Percentiles rank a stretch among this genome's conserved stretches.
phyloP scores from a whole-genome alignment of 495 filamentous ascomycete genomes.

The Apodospora peruviana region DNA sequence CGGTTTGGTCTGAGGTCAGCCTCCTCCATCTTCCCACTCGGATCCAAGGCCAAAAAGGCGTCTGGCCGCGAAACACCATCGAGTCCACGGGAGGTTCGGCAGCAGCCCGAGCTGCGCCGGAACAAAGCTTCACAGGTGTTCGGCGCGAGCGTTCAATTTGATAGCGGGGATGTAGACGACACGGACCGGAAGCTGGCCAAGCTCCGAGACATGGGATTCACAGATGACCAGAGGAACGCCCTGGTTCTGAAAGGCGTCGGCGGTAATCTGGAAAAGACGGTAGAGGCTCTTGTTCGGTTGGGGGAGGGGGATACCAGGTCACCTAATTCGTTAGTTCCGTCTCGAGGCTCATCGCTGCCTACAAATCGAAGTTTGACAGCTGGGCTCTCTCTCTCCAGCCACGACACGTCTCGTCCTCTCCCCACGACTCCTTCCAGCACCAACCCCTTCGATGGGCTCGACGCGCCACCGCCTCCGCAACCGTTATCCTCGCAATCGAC shows the following conservation, averaged over 20 bases:
- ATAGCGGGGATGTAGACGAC: slow-evolving; percentile 38
- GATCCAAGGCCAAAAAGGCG: slow-evolving; percentile 33
- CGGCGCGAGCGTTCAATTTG: slow-evolving; percentile 54
- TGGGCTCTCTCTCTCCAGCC: slow-evolving; percentile 21
- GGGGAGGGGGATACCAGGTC: slow-evolving; percentile 57
- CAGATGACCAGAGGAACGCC: slow-evolving; percentile 72
- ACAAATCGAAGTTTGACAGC: slow-evolving; percentile 40
- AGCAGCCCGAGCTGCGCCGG: slow-evolving; percentile 25
- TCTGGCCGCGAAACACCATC: slow-evolving; percentile 14
- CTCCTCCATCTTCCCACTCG: slow-evolving; percentile 59
- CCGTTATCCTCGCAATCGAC: slow-evolving; percentile 54
- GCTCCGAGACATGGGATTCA: slow-evolving; percentile 89
- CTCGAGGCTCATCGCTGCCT: slow-evolving; percentile 26
- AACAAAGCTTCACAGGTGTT: slow-evolving; percentile 62
- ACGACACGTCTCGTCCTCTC: slow-evolving; percentile 22
- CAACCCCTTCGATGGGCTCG: slow-evolving; percentile 65
- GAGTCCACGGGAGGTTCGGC: slow-evolving; percentile 21
- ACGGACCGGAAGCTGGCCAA: slow-evolving; percentile 66
- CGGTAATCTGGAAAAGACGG: slow-evolving; percentile 76
- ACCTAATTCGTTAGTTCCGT: slow-evolving; percentile 31
- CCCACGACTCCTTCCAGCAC: slow-evolving; percentile 41
- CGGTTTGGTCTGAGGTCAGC: slow-evolving; percentile 72
- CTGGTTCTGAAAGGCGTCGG: slow-evolving; percentile 71
- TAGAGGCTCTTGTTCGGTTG: slow-evolving; percentile 75
- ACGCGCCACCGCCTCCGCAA: slow-evolving; percentile 35